Evolutionary conservation across 2,329 filamentous ascomycete species (phyloP), one percentile per base, ranked within the genome.

Genomic region (Colletotrichum trifolii): DNA sequence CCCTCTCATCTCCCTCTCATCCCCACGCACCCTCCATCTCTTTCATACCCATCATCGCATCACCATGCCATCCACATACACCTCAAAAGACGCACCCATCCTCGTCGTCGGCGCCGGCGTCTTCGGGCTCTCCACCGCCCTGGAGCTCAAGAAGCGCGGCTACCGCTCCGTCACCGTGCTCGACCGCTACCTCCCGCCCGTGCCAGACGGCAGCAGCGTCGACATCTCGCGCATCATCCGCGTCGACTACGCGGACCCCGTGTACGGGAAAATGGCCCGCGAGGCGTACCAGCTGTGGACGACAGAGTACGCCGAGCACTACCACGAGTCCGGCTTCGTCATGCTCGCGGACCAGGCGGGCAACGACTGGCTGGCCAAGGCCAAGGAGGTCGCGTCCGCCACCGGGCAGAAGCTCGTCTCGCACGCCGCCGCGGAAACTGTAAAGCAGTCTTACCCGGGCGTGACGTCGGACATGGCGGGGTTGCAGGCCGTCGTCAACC

Each of bases 241-340:
- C 6, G 69, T 76, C 48, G 90, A 93, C 76, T 93, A 93, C 70
- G 87, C 88, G 11, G 84, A 89, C 68, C 76, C 82, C 0, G 80
- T 85, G 12, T 93, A 93, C 71, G 82, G 86, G 5, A 77, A 78
- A 47, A 84, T 93, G 56, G 89, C 86, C 4, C 60, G 61, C 47
- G 73, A 76, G 54, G 72, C 75, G 3, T 64, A 71, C 10, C 53
- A 67, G 0, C 71, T 69, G 2, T 77, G 75, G 75, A 60, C 64
- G 0, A 34, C 54, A 8, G 69, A 72, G 12, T 77, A 74, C 45
- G 63, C 68, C 7, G 70, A 69, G 15, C 72, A 77, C 53, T 77
- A 74, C 38, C 68, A 75, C 47, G 64, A 72, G 57, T 73, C 69
- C 7, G 75, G 75, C 4, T 76, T 77, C 55, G 67, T 76, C 33